A percentile compares a stretch with the other conserved stretches of the same genome.
These are phyloP conservation scores for Mycosphaerella arachidis DNA, from an alignment of 2,329 filamentous ascomycete genomes.

Conservation along the genomic window DNA sequence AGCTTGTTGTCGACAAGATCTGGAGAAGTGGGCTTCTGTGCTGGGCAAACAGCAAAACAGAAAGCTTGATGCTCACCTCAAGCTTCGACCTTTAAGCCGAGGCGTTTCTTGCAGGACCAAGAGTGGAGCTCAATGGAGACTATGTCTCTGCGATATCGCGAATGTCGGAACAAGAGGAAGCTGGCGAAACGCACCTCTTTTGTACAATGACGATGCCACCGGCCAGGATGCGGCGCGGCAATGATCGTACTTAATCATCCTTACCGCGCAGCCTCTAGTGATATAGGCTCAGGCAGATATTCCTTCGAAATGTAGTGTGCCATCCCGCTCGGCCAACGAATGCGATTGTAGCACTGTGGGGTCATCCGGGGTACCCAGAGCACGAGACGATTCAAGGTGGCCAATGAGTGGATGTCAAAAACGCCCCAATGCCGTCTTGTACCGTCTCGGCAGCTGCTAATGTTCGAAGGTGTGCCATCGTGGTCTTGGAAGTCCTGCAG, in stretches of 20 bases:
- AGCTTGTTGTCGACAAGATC: not conserved
- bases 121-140: not conserved
- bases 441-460: constrained; percentile 1
- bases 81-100: not conserved
- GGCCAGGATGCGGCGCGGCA: not conserved
- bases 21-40: not conserved
- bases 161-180: not conserved
- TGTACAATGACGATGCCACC: not conserved
- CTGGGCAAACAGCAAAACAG: not conserved
- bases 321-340: not conserved
- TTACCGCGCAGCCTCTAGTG: not conserved
- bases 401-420: not conserved
- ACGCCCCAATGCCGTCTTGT: not conserved
- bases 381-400: not conserved
- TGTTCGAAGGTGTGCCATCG: not conserved
- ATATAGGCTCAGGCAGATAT: not conserved
- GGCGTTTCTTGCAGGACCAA: not conserved
- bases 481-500: not conserved
- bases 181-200: not conserved
- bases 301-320: not conserved
- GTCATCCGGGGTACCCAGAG: not conserved
- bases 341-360: not conserved
- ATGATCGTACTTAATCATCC: not conserved
- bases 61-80: not conserved
- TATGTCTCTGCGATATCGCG: not conserved